These are phyloP conservation scores for Exophiala sp. DNA, from an alignment of 2,329 filamentous ascomycete genomes.

Conservation along the genomic window DNA sequence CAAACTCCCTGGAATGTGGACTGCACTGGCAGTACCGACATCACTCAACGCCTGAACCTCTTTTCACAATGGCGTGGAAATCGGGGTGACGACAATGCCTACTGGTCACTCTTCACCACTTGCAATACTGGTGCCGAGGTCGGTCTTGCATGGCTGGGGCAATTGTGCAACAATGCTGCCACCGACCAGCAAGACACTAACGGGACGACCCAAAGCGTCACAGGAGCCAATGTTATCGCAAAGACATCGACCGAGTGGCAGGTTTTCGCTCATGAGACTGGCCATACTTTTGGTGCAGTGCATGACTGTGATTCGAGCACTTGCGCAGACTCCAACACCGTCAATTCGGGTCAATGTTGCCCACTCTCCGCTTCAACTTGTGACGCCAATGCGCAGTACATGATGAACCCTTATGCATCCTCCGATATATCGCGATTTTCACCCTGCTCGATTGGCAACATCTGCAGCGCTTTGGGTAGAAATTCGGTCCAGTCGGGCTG, in stretches of 20 bases:
- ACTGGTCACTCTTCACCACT: constrained; percentile 83
- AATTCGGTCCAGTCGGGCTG: constrained; percentile 71
- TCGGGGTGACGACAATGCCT: constrained; percentile 72
- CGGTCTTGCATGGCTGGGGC: constrained; percentile 86
- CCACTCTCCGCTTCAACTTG: constrained; percentile 64
- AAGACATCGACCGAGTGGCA: constrained; percentile 84
- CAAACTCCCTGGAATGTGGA: constrained; percentile 77
- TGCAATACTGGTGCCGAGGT: constrained; percentile 80
- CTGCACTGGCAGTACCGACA: constrained; percentile 57
- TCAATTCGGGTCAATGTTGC: constrained; percentile 67
- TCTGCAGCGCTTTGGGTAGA: constrained; percentile 76
- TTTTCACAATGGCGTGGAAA: constrained; percentile 86
- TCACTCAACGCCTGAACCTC: constrained; percentile 72
- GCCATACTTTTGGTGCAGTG: constrained; percentile 91
- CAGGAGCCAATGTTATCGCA: constrained; percentile 83
- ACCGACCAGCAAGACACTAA: constrained; percentile 48
- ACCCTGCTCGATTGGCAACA: constrained; percentile 82
- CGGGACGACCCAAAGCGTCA: constrained; percentile 60
- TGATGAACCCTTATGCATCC: constrained; percentile 92
- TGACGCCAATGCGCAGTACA: constrained; percentile 69
- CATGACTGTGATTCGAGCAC: constrained; percentile 75
- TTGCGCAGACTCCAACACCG: constrained; percentile 58
- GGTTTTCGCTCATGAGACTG: constrained; percentile 88
- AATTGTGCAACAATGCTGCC: constrained; percentile 64
- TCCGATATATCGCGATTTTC: constrained; percentile 72